A percentile compares a stretch with the other conserved stretches of the same genome.
Evolutionary conservation across 768 basidiomycete species (phyloP).

Genomic region (Austroboletus eburneus): DNA sequence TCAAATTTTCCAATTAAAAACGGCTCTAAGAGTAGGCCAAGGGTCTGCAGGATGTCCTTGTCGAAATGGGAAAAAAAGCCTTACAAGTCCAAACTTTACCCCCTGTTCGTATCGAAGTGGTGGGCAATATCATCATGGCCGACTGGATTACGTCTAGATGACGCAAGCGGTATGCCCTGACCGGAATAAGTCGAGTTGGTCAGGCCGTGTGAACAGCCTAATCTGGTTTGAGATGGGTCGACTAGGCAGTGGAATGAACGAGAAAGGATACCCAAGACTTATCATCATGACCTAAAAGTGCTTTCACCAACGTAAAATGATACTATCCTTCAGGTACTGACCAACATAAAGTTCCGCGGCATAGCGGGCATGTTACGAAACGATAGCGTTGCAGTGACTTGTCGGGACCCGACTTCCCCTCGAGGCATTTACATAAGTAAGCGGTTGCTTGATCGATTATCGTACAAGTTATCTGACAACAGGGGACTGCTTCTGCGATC

Average conservation of each 20-base stretch:
- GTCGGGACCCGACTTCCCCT: neutral
- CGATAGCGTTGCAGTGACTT: constrained; percentile 3
- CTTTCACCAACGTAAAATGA: neutral
- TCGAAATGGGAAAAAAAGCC: no score
- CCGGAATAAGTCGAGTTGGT: neutral
- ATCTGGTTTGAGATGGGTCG: constrained; percentile 1
- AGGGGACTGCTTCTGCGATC: neutral
- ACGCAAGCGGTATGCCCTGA: neutral
- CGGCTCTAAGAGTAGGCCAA: neutral
- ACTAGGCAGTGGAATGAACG: neutral
- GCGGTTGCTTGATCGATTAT: neutral
- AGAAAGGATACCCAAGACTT: constrained; percentile 1
- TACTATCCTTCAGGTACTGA: constrained; percentile 7
- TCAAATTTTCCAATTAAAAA: no score
- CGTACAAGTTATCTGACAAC: neutral
- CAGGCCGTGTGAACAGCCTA: neutral
- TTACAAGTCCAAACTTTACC: no score
- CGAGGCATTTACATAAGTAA: neutral
- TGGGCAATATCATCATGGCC: neutral
- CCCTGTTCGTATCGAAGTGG: no score
- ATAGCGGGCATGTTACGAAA: constrained; percentile 3
- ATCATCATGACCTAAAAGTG: neutral
- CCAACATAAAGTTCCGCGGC: constrained; percentile 1
- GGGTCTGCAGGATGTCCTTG: no score
- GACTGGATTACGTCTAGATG: constrained; percentile 8